Evolutionary conservation across 441 rosid genomes (phyloP), one percentile per base, ranked within the genome.

Genomic region (Euphorbia corollata): DNA sequence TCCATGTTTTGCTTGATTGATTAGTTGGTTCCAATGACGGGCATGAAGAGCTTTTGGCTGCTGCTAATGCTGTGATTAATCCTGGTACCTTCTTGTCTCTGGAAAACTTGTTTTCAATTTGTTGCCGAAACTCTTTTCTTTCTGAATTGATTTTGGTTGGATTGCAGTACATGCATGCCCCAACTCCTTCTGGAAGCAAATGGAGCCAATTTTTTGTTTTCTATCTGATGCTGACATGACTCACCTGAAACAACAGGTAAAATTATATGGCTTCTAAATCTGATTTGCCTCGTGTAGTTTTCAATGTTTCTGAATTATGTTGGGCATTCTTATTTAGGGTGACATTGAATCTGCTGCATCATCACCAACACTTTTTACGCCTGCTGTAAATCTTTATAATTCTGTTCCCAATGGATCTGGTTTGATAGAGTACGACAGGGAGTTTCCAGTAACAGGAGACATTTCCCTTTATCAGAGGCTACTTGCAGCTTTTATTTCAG

Each of bases 41-140:
- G 45, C 89, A 83, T 69, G 96, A 86, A 77, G 99, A 95, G 83
- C 86, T 95, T 68, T 73, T 86, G 78, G 91, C 98, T 84, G 97
- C 97, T 77, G 96, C 91, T 50, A 90, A 85, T 72, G 81, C 89
- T 75, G 93, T 84, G 54, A 63, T 90, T 67, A 84, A 77, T 74
- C 77, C 88, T 63, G 85, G 98, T 92, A 76, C 15, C 50, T 32
- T 57, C 63, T 67, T 62, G 36, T 75, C 38, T 6, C 53, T 68
- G 69, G 61, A 74, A 71, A 30, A 30, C n/a, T 43, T 60, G 7
- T 59, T 32, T 18, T 61, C 50, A 19, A 62, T 77, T 74, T 43
- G 47, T 66, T 65, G 59, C 51, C 47, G 53, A 59, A 30, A 36
- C 57, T 59, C 27, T 75, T 63, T 67, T 72, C 20, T 56, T 58